Evolutionary conservation across 2,329 filamentous ascomycete genomes (phyloP).

Genomic region (Trichoderma koningii): DNA sequence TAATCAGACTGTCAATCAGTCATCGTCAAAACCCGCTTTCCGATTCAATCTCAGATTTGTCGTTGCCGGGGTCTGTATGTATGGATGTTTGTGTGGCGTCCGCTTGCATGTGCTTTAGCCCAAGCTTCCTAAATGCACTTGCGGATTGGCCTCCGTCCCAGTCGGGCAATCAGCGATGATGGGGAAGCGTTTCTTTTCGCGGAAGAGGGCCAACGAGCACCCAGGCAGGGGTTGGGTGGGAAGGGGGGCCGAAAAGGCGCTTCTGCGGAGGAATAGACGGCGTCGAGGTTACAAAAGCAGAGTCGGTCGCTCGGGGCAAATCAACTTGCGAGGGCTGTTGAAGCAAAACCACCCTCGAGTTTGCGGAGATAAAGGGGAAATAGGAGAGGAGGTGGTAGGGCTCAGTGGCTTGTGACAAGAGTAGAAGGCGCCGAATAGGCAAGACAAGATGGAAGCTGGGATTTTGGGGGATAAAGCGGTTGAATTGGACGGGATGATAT

Average conservation of each 20-base stretch:
- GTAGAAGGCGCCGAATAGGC: neutral
- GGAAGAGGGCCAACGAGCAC: neutral
- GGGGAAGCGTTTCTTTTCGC: too few species aligned
- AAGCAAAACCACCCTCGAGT: neutral
- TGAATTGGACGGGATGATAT: neutral
- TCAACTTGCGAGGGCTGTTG: neutral
- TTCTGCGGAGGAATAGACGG: neutral
- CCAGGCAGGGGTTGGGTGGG: too few species aligned
- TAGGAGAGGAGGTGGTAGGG: neutral
- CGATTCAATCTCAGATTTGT: neutral
- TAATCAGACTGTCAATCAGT: too few species aligned
- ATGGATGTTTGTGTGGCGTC: neutral
- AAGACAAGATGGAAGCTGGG: neutral
- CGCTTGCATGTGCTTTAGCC: neutral
- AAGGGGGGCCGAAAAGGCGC: slow-evolving; percentile 1
- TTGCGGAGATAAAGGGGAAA: neutral
- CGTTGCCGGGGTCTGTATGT: neutral
- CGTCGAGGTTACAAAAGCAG: neutral
- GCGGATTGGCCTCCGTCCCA: neutral
- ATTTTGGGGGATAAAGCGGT: neutral
- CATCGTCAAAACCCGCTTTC: too few species aligned
- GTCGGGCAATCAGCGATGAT: slow-evolving; percentile 2
- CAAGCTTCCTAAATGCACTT: neutral
- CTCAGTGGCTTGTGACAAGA: neutral
- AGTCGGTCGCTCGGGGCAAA: neutral